Evolutionary conservation across 257 asterid genomes (phyloP).

Genomic region (Gentiana straminea): DNA sequence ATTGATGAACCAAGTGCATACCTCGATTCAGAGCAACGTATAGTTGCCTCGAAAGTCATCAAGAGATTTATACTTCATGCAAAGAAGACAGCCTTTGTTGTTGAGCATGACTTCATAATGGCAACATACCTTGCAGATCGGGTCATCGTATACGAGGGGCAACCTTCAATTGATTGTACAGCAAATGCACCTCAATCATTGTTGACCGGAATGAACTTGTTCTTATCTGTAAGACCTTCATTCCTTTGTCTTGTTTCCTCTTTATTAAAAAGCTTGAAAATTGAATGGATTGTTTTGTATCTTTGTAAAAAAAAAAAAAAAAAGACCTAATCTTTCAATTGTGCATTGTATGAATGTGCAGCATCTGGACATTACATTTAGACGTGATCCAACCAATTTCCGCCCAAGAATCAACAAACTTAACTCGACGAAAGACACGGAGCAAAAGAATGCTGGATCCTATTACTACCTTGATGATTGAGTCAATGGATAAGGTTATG

Average conservation of each 20-base stretch:
- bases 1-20: slow-evolving; percentile 98
- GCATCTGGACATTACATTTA: slow-evolving; percentile 93
- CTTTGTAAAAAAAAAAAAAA: no score
- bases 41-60: slow-evolving; percentile 95
- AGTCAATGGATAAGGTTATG: slow-evolving; percentile 5
- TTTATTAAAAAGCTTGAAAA: no score
- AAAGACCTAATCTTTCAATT: no score
- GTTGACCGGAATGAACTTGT: slow-evolving; percentile 94
- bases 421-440: slow-evolving; percentile 95
- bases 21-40: slow-evolving; percentile 98
- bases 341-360: slow-evolving; percentile 21
- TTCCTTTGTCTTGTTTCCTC: not conserved
- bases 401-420: slow-evolving; percentile 94
- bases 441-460: slow-evolving; percentile 91
- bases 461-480: slow-evolving; percentile 88
- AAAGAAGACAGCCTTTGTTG: slow-evolving; percentile 89
- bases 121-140: slow-evolving; percentile 98
- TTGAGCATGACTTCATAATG: slow-evolving; percentile 97
- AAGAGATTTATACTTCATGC: slow-evolving; percentile 97
- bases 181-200: slow-evolving; percentile 95
- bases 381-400: slow-evolving; percentile 92
- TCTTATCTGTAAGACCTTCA: slow-evolving; percentile 69
- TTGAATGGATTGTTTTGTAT: no score
- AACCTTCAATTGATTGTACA: slow-evolving; percentile 70
- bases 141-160: slow-evolving; percentile 90